Percentiles rank a stretch among this genome's conserved stretches.
Evolutionary conservation across 2,329 filamentous ascomycete species (phyloP).

Genomic region (Cucurbitaria berberidis): DNA sequence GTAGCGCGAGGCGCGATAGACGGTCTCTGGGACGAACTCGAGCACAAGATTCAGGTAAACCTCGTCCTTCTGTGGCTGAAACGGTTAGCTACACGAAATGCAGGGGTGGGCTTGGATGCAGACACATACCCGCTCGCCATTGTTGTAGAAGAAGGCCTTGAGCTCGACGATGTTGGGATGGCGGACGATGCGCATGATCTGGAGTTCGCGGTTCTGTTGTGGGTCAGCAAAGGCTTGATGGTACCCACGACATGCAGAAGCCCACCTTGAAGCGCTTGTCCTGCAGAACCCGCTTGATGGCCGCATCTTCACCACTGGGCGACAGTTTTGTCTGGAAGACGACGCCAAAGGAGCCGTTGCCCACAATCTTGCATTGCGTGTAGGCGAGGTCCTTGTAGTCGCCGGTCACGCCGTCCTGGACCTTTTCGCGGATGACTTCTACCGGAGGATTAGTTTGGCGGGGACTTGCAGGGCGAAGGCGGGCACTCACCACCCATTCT

Average conservation of each 20-base stretch:
- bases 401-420: constrained; percentile 96
- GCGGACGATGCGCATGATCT: constrained; percentile 99
- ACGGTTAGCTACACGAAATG: constrained; percentile 39
- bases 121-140: constrained; percentile 85
- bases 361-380: constrained; percentile 99
- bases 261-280: constrained; percentile 99
- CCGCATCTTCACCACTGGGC: constrained; percentile 96
- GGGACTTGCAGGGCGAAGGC: constrained; percentile 11
- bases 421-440: constrained; percentile 99
- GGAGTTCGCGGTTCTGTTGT: constrained; percentile 89
- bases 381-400: constrained; percentile 97
- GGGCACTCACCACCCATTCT: constrained; percentile 91
- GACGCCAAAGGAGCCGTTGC: constrained; percentile 97
- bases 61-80: constrained; percentile 72
- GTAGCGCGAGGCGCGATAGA: constrained; percentile 96
- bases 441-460: constrained; percentile 39
- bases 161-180: constrained; percentile 99
- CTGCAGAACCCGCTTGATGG: constrained; percentile 97
- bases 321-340: constrained; percentile 99
- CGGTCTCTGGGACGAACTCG: constrained; percentile 97
- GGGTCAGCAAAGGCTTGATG: constrained; percentile 34
- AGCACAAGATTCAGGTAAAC: constrained; percentile 98
- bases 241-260: constrained; percentile 20
- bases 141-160: constrained; percentile 99
- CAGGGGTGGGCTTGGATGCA: constrained; percentile 9